phyloP scores from a whole-genome alignment of 2,329 filamentous ascomycete genomes.

The Xylariaceae sp. region DNA sequence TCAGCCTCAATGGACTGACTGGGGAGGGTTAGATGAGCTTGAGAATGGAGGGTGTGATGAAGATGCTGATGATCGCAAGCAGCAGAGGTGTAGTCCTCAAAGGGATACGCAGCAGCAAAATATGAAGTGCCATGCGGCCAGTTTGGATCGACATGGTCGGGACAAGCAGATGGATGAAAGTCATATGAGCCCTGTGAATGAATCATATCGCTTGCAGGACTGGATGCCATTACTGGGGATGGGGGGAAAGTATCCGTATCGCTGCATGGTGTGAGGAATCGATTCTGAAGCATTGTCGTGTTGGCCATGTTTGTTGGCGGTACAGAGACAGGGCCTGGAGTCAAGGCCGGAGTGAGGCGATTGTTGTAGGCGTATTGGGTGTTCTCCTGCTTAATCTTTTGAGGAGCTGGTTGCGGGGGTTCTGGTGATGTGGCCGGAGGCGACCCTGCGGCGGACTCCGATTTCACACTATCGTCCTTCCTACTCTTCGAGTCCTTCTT shows the following conservation, averaged over 20 bases:
- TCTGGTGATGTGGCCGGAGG: slow-evolving; percentile 29
- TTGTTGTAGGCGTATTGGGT: slow-evolving; percentile 41
- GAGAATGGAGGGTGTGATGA: slow-evolving; percentile 38
- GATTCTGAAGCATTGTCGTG: slow-evolving; percentile 43
- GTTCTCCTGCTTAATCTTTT: slow-evolving; percentile 50
- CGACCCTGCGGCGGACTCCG: slow-evolving; percentile 42
- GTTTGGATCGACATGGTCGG: slow-evolving; percentile 36
- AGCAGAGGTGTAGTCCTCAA: slow-evolving; percentile 46
- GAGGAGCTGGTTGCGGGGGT: slow-evolving; percentile 20
- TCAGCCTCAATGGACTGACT: slow-evolving; percentile 38
- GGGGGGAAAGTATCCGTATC: slow-evolving; percentile 52
- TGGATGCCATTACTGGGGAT: slow-evolving; percentile 41
- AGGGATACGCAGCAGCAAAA: slow-evolving; percentile 50
- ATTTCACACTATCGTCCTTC: slow-evolving; percentile 50
- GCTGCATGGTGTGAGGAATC: slow-evolving; percentile 61
- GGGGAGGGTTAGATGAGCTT: slow-evolving; percentile 36
- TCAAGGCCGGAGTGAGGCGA: slow-evolving; percentile 36
- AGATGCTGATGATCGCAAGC: slow-evolving; percentile 35
- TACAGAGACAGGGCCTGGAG: slow-evolving; percentile 41
- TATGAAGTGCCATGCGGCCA: slow-evolving; percentile 47
- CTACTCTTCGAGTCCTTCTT: slow-evolving; percentile 49
- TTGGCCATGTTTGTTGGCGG: slow-evolving; percentile 31
- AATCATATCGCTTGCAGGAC: slow-evolving; percentile 44
- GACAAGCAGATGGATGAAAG: slow-evolving; percentile 40
- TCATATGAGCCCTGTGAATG: slow-evolving; percentile 41